Evolutionary conservation across 1,139 yeast genomes (phyloP).

Genomic region (Diutina mesorugosa): DNA sequence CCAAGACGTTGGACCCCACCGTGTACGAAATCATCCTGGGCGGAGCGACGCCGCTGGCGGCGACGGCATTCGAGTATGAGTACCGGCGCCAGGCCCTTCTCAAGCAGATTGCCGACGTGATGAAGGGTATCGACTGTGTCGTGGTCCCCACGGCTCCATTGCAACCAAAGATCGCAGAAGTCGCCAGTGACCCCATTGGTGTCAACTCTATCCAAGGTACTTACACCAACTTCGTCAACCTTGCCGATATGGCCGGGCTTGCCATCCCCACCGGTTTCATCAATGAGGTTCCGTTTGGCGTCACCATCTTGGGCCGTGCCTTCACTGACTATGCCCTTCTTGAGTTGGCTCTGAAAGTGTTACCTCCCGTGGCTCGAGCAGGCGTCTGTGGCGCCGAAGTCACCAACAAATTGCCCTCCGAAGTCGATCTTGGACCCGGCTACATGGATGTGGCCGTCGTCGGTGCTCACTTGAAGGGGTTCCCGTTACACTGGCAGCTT

Average conservation of each 20-base stretch:
- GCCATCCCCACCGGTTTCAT: conserved; percentile 83
- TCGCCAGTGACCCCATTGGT: conserved; percentile 64
- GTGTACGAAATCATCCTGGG: conserved; percentile 66
- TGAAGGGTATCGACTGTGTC: conserved; percentile 56
- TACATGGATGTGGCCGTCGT: conserved; percentile 68
- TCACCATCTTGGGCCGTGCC: conserved; percentile 69
- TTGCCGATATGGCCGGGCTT: conserved; percentile 86
- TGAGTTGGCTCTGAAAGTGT: conserved; percentile 44
- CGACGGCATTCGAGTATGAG: conserved; percentile 72
- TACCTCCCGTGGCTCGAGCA: not conserved
- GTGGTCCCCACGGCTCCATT: conserved; percentile 91
- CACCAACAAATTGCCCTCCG: not conserved
- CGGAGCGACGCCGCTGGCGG: conserved; percentile 69
- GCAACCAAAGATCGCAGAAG: conserved; percentile 67
- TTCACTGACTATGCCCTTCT: conserved; percentile 83
- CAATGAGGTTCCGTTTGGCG: conserved; percentile 85
- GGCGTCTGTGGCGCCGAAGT: not conserved
- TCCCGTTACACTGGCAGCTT: conserved; percentile 90
- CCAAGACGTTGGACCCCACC: conserved; percentile 63
- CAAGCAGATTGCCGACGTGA: conserved; percentile 43
- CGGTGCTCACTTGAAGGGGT: conserved; percentile 86
- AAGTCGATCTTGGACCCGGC: not conserved
- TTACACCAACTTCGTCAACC: conserved; percentile 90
- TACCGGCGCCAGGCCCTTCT: conserved; percentile 70
- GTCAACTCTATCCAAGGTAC: conserved; percentile 89